Percentiles rank a stretch among this genome's conserved stretches.
Evolutionary conservation across 768 basidiomycete genomes (phyloP).

Genomic region (Lepiota venenata): DNA sequence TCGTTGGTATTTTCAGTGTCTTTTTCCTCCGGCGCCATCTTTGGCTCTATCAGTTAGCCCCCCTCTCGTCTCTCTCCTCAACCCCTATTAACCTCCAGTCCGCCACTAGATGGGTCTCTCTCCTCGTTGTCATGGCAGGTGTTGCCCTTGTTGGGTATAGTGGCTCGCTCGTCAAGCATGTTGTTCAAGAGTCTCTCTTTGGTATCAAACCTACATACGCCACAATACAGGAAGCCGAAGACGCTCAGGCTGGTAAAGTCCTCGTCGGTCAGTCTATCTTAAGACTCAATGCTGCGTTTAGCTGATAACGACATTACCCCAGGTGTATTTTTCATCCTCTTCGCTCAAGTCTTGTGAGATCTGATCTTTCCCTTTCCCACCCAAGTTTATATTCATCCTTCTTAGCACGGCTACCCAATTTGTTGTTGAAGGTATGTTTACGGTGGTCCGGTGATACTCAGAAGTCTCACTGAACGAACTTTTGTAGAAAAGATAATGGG

Average conservation of each 20-base stretch:
- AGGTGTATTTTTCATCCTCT: constrained; percentile 90
- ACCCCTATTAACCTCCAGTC: background rate
- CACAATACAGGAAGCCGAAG: constrained; percentile 44
- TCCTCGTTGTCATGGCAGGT: constrained; percentile 84
- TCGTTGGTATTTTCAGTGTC: constrained; percentile 89
- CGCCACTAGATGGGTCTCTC: constrained; percentile 75
- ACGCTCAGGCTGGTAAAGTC: constrained; percentile 64
- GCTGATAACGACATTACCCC: constrained; percentile 10
- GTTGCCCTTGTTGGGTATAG: constrained; percentile 85
- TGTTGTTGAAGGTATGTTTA: constrained; percentile 69
- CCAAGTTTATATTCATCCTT: constrained; percentile 10
- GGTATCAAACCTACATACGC: constrained; percentile 29
- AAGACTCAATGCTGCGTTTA: constrained; percentile 17
- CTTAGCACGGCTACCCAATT: constrained; percentile 86
- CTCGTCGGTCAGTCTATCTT: constrained; percentile 56
- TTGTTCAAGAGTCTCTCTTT: constrained; percentile 44
- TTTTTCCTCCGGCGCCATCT: constrained; percentile 84
- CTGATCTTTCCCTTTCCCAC: constrained; percentile 14
- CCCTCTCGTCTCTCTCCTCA: constrained; percentile 1
- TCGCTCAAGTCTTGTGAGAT: constrained; percentile 91
- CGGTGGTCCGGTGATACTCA: background rate
- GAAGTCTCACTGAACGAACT: constrained; percentile 5
- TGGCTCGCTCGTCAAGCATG: constrained; percentile 83
- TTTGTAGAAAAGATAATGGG: constrained; percentile 84
- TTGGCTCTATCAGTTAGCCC: constrained; percentile 81